phyloP scores from a whole-genome alignment of 441 rosid species.

The Croton setiger region DNA sequence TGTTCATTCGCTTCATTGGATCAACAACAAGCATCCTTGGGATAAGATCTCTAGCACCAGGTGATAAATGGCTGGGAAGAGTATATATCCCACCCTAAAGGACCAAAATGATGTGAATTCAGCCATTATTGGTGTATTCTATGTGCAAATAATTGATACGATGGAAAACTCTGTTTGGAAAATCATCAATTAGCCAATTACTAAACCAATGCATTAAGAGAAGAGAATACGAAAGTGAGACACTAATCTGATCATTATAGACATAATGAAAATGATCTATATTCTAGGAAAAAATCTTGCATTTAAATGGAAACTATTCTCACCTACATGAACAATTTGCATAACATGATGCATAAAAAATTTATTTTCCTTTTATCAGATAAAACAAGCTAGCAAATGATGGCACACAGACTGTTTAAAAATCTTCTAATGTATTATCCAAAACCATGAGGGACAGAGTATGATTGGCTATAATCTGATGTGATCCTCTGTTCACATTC shows the following conservation, averaged over 20 bases:
- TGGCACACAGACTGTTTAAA: not conserved
- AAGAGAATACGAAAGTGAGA: not conserved
- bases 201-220: not conserved
- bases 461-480: not conserved
- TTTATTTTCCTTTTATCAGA: not conserved
- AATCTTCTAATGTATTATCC: not conserved
- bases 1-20: slow-evolving; percentile 87
- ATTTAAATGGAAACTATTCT: not conserved
- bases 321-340: not conserved
- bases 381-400: not conserved
- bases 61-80: slow-evolving; percentile 93
- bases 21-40: slow-evolving; percentile 97
- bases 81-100: slow-evolving; percentile 92
- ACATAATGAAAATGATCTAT: not conserved
- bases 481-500: not conserved
- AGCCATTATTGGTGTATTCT: not conserved
- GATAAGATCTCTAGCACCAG: slow-evolving; percentile 88
- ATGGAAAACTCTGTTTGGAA: not conserved
- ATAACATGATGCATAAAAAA: not conserved
- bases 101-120: slow-evolving; percentile 9
- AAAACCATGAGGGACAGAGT: not conserved
- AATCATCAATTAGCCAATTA: not conserved
- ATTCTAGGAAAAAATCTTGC: not conserved
- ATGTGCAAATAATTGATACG: not conserved
- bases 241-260: not conserved